Base-by-base conservation (phyloP, 495 filamentous ascomycete genomes). In the Trichocladium uniseriatum region DNA sequence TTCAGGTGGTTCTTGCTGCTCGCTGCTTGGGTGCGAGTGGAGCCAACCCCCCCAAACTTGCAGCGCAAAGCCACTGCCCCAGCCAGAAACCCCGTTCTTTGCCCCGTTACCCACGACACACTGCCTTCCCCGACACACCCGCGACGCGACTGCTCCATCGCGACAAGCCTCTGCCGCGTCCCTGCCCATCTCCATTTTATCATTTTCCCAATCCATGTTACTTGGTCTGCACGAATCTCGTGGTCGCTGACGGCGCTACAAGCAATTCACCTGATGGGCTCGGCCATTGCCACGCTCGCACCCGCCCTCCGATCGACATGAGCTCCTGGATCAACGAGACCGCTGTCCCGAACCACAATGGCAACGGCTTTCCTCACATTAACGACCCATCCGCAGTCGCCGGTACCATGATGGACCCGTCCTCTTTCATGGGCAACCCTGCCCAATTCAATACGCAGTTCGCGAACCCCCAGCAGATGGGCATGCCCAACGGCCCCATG, bases 271-370 rank as follows among this genome's bases (percentile, higher is more conserved):
- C 69, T 72, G 69, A 72, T 72, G 70, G 73, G 69, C 68, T 62
- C 67, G 60, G 55, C 51, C 54, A 49, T 53, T 58, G 52, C 51
- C 55, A 51, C 43, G 48, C 46, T 55, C 63, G 38, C 53, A 57
- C 57, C 54, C 53, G 51, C 43, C 48, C 54, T 55, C 45, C 62
- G 55, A 57, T 47, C 50, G 60, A 58, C 74, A 89, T 87, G 84
- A 89, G 83, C 76, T 79, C 80, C 71, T 87, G 84, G 84, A 82
- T 84, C 72, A 82, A 82, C 73, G 83, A 89, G 71, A 77, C 75
- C 77, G 77, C 82, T 70, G 71, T 77, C 69, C 79, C 79, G 60
- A 84, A 79, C 69, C 80, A 83, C 75, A 83, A 87, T 73, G 83
- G 81, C 79, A 84, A 82, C 69, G 80, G 77, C 68, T 89, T 87